A percentile compares a stretch with the other conserved stretches of the same genome.
Evolutionary conservation across 164 flowering plant genomes (phyloP).

Genomic region (Nymphaea colorata): DNA sequence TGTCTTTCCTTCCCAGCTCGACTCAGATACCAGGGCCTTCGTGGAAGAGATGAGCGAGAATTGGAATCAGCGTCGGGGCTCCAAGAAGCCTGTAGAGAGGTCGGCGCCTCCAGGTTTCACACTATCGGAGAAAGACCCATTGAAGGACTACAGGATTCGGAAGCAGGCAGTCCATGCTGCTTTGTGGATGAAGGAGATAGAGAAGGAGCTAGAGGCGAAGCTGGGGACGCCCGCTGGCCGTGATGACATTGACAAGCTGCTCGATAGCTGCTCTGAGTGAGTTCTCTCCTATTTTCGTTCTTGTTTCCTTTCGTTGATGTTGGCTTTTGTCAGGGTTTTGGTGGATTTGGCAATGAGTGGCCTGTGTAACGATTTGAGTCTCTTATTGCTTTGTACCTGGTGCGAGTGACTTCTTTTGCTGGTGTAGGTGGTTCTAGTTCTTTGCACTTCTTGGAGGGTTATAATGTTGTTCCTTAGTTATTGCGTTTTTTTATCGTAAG

Average conservation of each 20-base stretch:
- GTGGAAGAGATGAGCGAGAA: slow-evolving; percentile 88
- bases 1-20: slow-evolving; percentile 28
- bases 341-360: too few species aligned
- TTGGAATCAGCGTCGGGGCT: slow-evolving; percentile 60
- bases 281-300: slow-evolving; percentile 9
- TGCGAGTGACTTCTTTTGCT: too few species aligned
- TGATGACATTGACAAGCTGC: slow-evolving; percentile 72
- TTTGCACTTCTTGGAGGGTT: too few species aligned
- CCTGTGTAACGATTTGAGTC: too few species aligned
- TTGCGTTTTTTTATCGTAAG: too few species aligned
- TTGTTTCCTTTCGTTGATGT: neutral
- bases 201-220: slow-evolving; percentile 77
- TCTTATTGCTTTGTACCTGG: too few species aligned
- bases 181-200: slow-evolving; percentile 91
- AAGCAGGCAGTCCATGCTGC: slow-evolving; percentile 91
- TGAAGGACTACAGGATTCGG: slow-evolving; percentile 79
- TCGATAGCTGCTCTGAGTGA: slow-evolving; percentile 85
- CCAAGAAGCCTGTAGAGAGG: neutral
- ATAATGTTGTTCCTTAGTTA: too few species aligned
- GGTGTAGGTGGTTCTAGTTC: too few species aligned
- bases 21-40: slow-evolving; percentile 79
- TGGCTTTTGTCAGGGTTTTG: neutral
- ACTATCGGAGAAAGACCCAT: slow-evolving; percentile 3
- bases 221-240: slow-evolving; percentile 36
- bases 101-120: neutral